A percentile compares a stretch with the other conserved stretches of the same genome.
Evolutionary conservation across 139 green algal species (phyloP).

Genomic region (Coelastrella sp.): DNA sequence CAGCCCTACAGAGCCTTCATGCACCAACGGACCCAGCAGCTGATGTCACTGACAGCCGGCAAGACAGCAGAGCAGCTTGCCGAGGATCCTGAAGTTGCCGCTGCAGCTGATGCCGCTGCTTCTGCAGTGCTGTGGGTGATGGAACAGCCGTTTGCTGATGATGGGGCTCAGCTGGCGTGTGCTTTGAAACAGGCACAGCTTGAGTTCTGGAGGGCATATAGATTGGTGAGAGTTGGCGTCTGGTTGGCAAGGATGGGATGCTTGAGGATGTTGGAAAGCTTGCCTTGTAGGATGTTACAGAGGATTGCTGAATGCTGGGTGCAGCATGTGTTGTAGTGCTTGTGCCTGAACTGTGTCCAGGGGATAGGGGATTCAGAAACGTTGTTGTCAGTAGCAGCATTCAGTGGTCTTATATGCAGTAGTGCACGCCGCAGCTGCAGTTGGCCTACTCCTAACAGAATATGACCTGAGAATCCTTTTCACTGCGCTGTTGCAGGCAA

Average conservation of each 20-base stretch:
- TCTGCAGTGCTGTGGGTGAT: not conserved
- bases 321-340: not conserved
- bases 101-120: not conserved
- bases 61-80: not conserved
- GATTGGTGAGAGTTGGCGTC: constrained; percentile 27
- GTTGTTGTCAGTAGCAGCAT: no score
- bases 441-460: no score
- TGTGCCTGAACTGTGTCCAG: not conserved
- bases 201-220: constrained; percentile 31
- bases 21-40: not conserved
- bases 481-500: constrained; percentile 3
- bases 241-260: no score
- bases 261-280: no score
- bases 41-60: not conserved
- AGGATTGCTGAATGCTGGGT: no score
- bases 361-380: no score
- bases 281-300: no score
- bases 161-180: not conserved
- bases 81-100: not conserved
- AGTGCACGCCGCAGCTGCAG: no score
- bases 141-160: constrained; percentile 24
- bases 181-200: constrained; percentile 21
- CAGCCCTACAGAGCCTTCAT: constrained; percentile 49
- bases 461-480: no score
- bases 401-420: no score